phyloP scores from a whole-genome alignment of 257 asterid species.

The Fraxinus cuspidata region DNA sequence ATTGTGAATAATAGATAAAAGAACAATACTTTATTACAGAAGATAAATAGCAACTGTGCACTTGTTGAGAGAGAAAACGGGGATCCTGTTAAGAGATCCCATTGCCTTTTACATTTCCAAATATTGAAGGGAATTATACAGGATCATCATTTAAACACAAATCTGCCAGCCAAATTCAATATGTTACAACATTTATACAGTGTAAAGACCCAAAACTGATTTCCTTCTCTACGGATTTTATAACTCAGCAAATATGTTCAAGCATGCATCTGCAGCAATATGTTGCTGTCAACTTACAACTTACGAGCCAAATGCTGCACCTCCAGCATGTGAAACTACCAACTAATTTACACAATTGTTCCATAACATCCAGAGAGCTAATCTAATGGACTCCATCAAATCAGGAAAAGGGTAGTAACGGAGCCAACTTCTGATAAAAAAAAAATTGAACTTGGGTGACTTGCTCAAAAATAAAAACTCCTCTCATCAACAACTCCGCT shows the following conservation, averaged over 20 bases:
- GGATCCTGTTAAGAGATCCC: background rate
- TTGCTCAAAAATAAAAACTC: constrained; percentile 3
- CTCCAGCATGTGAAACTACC: background rate
- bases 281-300: background rate
- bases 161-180: background rate
- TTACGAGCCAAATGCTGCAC: background rate
- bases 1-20: background rate
- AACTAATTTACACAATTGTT: background rate
- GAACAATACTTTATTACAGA: background rate
- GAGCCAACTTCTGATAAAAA: constrained; percentile 4
- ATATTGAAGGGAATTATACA: background rate
- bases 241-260: background rate
- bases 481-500: constrained; percentile 6
- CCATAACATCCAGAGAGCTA: background rate
- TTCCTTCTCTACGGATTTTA: background rate
- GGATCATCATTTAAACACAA: background rate
- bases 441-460: background rate
- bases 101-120: background rate
- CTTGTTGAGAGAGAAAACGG: background rate
- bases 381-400: constrained; percentile 6
- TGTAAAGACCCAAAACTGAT: background rate
- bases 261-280: background rate
- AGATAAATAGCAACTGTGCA: background rate
- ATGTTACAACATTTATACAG: background rate
- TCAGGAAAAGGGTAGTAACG: background rate